These are phyloP conservation scores for Cryptococcus amylolentus DNA, from an alignment of 1,284 basidiomycete species.

Conservation along the genomic window DNA sequence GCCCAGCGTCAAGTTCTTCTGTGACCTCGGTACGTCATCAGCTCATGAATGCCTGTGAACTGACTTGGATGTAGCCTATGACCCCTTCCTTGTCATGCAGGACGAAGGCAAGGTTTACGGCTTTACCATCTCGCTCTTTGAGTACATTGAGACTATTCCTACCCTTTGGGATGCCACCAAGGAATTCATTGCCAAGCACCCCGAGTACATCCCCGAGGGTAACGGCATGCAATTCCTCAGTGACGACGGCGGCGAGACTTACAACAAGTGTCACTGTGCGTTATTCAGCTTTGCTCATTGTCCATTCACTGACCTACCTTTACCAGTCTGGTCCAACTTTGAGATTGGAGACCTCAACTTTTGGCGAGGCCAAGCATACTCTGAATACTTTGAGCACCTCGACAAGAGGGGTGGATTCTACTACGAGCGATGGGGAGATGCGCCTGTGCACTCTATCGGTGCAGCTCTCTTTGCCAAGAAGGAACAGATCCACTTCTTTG, in stretches of 20 bases:
- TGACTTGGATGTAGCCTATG: conserved; percentile 53
- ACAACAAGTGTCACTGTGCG: conserved; percentile 78
- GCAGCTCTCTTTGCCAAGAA: conserved; percentile 66
- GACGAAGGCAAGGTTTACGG: conserved; percentile 71
- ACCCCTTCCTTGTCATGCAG: conserved; percentile 86
- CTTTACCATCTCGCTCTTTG: conserved; percentile 72
- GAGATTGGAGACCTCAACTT: conserved; percentile 74
- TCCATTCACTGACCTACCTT: not conserved
- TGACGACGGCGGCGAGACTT: conserved; percentile 65
- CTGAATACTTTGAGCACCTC: conserved; percentile 70
- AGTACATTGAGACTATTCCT: conserved; percentile 72
- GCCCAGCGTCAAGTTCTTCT: conserved; percentile 72
- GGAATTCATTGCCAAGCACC: conserved; percentile 66
- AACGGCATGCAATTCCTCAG: conserved; percentile 73
- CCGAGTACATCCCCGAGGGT: conserved; percentile 63
- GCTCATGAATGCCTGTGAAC: not conserved
- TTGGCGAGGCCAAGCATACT: conserved; percentile 72
- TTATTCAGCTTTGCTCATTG: conserved; percentile 8
- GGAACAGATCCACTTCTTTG: conserved; percentile 72
- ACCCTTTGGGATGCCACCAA: conserved; percentile 70
- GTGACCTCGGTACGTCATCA: conserved; percentile 56
- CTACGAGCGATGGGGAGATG: conserved; percentile 74
- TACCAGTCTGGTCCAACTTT: conserved; percentile 70
- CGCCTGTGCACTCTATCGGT: conserved; percentile 78
- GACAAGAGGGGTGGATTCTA: conserved; percentile 78